Base-by-base conservation (phyloP, 164 flowering plant species). In the Cinnamomum chago region DNA sequence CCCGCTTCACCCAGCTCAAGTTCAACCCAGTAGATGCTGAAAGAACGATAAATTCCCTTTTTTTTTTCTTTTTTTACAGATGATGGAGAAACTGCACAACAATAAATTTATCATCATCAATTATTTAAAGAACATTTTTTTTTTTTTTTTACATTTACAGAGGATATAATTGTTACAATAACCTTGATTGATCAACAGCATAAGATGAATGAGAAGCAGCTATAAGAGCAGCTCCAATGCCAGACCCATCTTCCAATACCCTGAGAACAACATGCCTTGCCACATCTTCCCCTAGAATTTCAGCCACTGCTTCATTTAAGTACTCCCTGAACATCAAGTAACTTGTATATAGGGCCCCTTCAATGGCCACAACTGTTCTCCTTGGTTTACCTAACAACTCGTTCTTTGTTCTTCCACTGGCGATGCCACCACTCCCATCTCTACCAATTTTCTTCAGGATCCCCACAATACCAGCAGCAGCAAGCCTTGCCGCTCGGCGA, bases 381-480 rank as follows among this genome's bases (percentile, higher is more conserved):
- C 84, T 85, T 85, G 85, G 85, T 65, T 85, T 80, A 27, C 70
- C 73, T 14, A 77, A 82, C 25, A 74, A 62, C 28, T 76, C 84
- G 33, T 79, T 80, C 70, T 77, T 87, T 35, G 75, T 65, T 84
- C 90, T 86, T 70, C 88, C 86, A 58, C 87, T 79, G 0, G 86
- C 70, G 5, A 84, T 73, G 55, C 96, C 94, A 14, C 91, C 89
- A 30, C 86, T 90, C 7, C 97, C 97, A 77, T 95, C 99, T 73
- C 98, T 83, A 5, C 99, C 97, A 20, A 91, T 88, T 86, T 95
- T 95, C 85, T 93, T 95, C 80, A 93, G 78, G 72, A 95, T 90
- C 22, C 97, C 99, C 25, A 88, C 97, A 72, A 95, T 88, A n/a
- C 97, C 99, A 5, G 99, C 99, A 58, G 99, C 99, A 52, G 90